Percentiles rank a stretch among this genome's conserved stretches.
Conservation (phyloP, 257 asterid genomes). For the Gynochthodes officinalis region DNA sequence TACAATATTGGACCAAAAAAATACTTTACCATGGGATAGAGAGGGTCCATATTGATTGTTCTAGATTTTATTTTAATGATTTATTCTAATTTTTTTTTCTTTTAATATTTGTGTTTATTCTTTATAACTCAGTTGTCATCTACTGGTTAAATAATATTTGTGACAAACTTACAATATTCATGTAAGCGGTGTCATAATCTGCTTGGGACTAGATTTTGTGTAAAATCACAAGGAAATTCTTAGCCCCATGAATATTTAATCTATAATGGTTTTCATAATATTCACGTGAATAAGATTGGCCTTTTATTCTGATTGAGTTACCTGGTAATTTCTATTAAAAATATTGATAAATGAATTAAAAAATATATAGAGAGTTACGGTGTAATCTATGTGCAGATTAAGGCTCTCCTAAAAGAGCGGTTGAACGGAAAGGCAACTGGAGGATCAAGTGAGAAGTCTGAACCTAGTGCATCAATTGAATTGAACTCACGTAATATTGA, state of each 20-base stretch:
- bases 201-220: not conserved
- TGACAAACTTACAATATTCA: not conserved
- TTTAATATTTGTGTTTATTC: not conserved
- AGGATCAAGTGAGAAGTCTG: conserved; percentile 80
- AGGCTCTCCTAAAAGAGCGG: conserved; percentile 72
- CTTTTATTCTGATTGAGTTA: not conserved
- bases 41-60: not conserved
- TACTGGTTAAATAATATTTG: not conserved
- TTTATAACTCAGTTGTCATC: not conserved
- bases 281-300: not conserved
- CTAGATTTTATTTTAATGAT: not conserved
- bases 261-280: too few relatives aligned
- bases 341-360: not conserved
- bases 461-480: conserved; percentile 81
- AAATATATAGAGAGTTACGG: not conserved
- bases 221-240: not conserved
- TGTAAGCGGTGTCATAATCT: not conserved
- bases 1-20: too few relatives aligned
- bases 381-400: conserved; percentile 42
- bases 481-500: conserved; percentile 83
- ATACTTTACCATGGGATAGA: not conserved
- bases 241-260: not conserved
- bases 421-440: conserved; percentile 77
- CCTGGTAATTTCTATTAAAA: not conserved
- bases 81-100: not conserved